These are phyloP conservation scores for Linnemannia exigua DNA, from an alignment of 192 early-diverging fungal genomes.

Conservation along the genomic window DNA sequence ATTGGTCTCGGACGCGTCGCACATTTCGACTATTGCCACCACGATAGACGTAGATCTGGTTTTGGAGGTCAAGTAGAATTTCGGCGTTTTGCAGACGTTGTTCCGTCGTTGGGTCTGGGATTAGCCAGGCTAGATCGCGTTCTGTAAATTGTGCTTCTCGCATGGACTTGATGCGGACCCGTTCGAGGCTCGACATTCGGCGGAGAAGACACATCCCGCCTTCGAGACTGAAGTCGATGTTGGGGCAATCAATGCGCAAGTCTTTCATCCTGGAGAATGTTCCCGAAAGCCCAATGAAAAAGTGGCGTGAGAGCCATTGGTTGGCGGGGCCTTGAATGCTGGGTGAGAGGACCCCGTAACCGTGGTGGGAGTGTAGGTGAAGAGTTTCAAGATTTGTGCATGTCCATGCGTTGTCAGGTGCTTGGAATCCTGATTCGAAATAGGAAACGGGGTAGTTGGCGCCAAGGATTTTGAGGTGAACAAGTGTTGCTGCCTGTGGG, in stretches of 20 bases:
- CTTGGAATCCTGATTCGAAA: background rate
- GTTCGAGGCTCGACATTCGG: background rate
- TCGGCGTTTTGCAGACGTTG: background rate
- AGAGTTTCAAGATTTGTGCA: background rate
- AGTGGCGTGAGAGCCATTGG: background rate
- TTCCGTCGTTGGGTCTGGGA: background rate
- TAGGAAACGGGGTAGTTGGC: background rate
- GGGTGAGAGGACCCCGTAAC: background rate
- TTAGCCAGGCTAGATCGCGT: background rate
- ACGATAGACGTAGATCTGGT: background rate
- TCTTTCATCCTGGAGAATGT: background rate
- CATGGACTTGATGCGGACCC: background rate
- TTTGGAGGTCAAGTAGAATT: background rate
- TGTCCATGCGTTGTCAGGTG: background rate
- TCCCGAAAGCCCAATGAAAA: background rate
- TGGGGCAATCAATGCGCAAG: background rate
- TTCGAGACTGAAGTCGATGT: background rate
- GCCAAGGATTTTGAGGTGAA: background rate
- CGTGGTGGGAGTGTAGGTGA: background rate
- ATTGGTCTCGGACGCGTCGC: background rate
- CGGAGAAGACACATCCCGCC: background rate
- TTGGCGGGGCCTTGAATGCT: background rate
- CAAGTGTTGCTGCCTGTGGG: background rate
- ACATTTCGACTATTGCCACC: background rate
- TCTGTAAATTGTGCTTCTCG: background rate